Evolutionary conservation across 352 stramenopile genomes (phyloP).

Genomic region (Phytophthora capsici): DNA sequence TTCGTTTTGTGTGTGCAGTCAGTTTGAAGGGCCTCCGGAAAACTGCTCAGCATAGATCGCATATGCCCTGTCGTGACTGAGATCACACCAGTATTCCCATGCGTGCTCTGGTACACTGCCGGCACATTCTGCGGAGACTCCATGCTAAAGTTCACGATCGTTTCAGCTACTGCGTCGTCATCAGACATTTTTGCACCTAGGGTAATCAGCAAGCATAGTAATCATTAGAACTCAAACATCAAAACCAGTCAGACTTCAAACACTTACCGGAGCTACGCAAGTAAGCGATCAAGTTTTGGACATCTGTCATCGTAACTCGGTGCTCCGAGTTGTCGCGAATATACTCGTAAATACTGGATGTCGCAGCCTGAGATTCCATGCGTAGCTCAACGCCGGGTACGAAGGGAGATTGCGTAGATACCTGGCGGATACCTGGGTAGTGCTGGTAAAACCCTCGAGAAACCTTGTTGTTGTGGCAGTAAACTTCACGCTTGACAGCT

Average conservation of each 20-base stretch:
- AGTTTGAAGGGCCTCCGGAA: constrained; percentile 2
- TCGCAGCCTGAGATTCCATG: not conserved
- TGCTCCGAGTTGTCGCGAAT: no score
- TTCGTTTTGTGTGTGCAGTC: constrained; percentile 4
- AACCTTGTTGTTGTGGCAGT: constrained; percentile 6
- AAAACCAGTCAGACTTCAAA: no score
- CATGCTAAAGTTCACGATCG: no score
- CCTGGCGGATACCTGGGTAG: constrained; percentile 27
- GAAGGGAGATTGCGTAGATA: not conserved
- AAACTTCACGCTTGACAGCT: constrained; percentile 4
- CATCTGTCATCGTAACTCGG: no score
- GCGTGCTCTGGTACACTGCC: not conserved
- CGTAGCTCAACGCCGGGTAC: constrained; percentile 7
- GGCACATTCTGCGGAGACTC: not conserved
- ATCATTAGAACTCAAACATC: no score
- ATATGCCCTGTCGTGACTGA: not conserved
- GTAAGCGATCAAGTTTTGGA: no score
- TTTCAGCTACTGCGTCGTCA: no score
- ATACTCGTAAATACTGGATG: no score
- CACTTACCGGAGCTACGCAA: no score
- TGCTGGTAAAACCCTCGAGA: constrained; percentile 2
- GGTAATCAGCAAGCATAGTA: no score
- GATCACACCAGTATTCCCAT: constrained; percentile 4
- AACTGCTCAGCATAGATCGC: not conserved
- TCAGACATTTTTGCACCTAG: no score